Evolutionary conservation across 495 filamentous ascomycete species (phyloP).

Genomic region (Xylaria longipes): DNA sequence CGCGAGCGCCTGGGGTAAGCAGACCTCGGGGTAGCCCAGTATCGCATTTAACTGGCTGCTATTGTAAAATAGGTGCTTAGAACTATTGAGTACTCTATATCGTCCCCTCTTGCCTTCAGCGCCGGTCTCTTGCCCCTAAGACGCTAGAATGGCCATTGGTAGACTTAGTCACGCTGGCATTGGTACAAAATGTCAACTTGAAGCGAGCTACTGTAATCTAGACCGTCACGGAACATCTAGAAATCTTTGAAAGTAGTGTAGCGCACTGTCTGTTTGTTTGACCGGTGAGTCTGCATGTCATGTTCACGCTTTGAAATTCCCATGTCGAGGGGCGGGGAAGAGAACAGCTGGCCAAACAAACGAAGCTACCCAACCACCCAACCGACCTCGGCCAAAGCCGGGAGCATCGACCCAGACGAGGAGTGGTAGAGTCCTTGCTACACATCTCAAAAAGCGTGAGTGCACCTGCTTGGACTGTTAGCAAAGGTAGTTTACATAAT

Average conservation of each 20-base stretch:
- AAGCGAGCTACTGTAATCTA: slow-evolving; percentile 3
- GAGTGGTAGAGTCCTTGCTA: background rate
- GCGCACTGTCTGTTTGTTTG: slow-evolving; percentile 20
- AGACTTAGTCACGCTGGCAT: background rate
- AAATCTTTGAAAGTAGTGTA: background rate
- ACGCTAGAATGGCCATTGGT: background rate
- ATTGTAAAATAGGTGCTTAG: slow-evolving; percentile 1
- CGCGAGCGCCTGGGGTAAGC: slow-evolving; percentile 20
- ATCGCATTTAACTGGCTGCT: background rate
- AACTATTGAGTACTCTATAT: background rate
- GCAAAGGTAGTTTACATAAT: background rate
- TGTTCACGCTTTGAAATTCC: slow-evolving; percentile 21
- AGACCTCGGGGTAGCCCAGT: slow-evolving; percentile 4
- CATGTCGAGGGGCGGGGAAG: slow-evolving; percentile 24
- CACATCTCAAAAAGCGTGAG: background rate
- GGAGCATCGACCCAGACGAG: slow-evolving; percentile 1
- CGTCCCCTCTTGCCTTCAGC: background rate
- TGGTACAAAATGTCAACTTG: background rate
- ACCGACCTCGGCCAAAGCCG: slow-evolving; percentile 17
- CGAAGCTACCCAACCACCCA: slow-evolving; percentile 11
- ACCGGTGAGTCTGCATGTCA: slow-evolving; percentile 32
- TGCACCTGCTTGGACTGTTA: background rate
- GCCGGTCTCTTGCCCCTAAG: background rate
- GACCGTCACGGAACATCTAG: slow-evolving; percentile 9
- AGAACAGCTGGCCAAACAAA: slow-evolving; percentile 23